These are phyloP conservation scores for Chaetomium olivaceum DNA, from an alignment of 2,329 filamentous ascomycete genomes.

Conservation along the genomic window DNA sequence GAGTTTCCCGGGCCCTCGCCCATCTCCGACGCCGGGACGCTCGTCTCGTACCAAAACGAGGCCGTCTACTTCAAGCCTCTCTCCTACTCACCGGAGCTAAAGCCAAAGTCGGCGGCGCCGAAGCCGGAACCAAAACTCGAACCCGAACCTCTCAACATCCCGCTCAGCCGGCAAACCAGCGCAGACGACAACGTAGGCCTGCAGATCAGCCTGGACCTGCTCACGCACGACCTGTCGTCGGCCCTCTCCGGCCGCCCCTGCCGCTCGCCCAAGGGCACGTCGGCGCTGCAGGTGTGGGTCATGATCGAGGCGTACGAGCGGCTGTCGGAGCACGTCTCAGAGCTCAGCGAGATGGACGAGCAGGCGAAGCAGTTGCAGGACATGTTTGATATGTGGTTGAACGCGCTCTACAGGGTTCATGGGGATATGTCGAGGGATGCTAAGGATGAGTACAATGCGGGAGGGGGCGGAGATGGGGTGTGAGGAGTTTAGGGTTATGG, in stretches of 20 bases:
- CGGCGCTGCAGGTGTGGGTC: constrained; percentile 54
- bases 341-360: constrained; percentile 30
- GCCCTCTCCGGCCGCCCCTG: constrained; percentile 38
- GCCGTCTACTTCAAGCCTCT: constrained; percentile 50
- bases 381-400: constrained; percentile 55
- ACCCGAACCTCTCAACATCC: constrained; percentile 22
- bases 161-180: background rate
- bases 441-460: constrained; percentile 23
- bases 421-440: constrained; percentile 40
- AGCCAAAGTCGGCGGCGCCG: constrained; percentile 33
- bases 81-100: constrained; percentile 38
- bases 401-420: constrained; percentile 51
- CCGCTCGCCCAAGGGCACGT: constrained; percentile 38
- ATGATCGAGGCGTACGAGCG: constrained; percentile 62
- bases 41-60: constrained; percentile 51
- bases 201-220: constrained; percentile 53
- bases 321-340: constrained; percentile 49
- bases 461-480: background rate
- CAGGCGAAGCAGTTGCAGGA: constrained; percentile 40
- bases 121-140: too few relatives aligned
- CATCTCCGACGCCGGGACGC: constrained; percentile 48
- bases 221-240: constrained; percentile 52
- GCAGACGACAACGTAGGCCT: constrained; percentile 41
- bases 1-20: constrained; percentile 10
- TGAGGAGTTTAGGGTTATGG: too few relatives aligned